A percentile compares a stretch with the other conserved stretches of the same genome.
These are phyloP conservation scores for Trifolium fragiferum DNA, from an alignment of 306 rosid genomes.

Conservation along the genomic window DNA sequence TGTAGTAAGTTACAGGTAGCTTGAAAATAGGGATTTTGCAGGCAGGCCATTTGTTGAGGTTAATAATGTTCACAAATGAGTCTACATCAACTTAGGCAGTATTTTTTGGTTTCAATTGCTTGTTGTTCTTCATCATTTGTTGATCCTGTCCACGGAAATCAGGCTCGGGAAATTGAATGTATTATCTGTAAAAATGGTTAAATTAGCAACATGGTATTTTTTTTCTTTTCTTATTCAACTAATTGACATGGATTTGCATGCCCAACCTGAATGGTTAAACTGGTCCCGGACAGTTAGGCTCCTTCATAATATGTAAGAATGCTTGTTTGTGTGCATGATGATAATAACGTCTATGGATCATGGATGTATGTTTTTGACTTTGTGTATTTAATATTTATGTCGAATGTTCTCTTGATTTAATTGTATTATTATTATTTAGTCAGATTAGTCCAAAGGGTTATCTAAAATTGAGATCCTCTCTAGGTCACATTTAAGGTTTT, in stretches of 20 bases:
- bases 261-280: not conserved
- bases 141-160: constrained; percentile 15
- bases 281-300: not conserved
- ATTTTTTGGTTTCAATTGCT: constrained; percentile 33
- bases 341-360: not conserved
- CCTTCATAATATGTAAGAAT: not conserved
- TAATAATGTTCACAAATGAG: constrained; percentile 41
- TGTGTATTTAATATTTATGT: constrained; percentile 7
- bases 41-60: constrained; percentile 52
- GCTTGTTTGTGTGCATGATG: constrained; percentile 8
- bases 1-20: constrained; percentile 56
- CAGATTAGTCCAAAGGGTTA: not conserved
- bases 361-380: not conserved
- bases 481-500: too few species aligned
- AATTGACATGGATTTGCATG: not conserved
- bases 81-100: constrained; percentile 41
- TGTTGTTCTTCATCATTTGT: constrained; percentile 7
- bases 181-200: constrained; percentile 45
- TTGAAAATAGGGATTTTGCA: constrained; percentile 48
- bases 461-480: not conserved
- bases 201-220: constrained; percentile 19
- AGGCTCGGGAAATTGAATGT: constrained; percentile 40
- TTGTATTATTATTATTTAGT: not conserved
- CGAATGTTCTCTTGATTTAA: not conserved
- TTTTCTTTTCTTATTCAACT: constrained; percentile 28